phyloP scores from a whole-genome alignment of 1,284 basidiomycete genomes.

The Rhodotorula sp. region DNA sequence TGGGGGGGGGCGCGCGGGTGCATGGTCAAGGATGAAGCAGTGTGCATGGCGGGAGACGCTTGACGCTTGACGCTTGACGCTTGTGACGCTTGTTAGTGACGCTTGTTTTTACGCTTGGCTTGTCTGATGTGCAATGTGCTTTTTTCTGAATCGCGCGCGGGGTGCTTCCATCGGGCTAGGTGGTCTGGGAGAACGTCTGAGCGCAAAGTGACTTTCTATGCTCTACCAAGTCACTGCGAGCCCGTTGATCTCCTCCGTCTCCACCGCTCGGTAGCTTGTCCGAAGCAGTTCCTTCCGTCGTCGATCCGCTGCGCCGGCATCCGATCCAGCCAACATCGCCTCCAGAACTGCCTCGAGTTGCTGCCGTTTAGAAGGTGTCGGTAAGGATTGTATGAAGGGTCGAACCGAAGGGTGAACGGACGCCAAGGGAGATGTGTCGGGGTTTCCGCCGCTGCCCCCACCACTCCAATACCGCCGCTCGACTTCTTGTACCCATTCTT shows the following conservation, averaged over 20 bases:
- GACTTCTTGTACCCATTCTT: conserved; percentile 42
- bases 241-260: conserved; percentile 73
- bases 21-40: too few relatives aligned
- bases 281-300: conserved; percentile 61
- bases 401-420: conserved; percentile 19
- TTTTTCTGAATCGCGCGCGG: too few relatives aligned
- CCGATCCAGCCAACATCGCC: conserved; percentile 51
- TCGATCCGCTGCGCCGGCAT: conserved; percentile 51
- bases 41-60: too few relatives aligned
- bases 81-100: too few relatives aligned
- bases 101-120: too few relatives aligned
- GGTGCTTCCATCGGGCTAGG: too few relatives aligned
- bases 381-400: conserved; percentile 25
- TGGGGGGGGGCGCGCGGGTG: too few relatives aligned
- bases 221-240: conserved; percentile 77
- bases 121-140: too few relatives aligned
- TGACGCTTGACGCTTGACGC: too few relatives aligned
- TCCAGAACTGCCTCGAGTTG: conserved; percentile 54
- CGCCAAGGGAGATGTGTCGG: not conserved
- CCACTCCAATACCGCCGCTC: conserved; percentile 30
- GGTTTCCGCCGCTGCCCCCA: not conserved
- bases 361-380: conserved; percentile 46
- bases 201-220: not conserved
- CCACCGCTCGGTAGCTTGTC: conserved; percentile 80
- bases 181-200: too few relatives aligned